Base-by-base conservation (phyloP, 208 protist species). In the Phytomonas francai region DNA sequence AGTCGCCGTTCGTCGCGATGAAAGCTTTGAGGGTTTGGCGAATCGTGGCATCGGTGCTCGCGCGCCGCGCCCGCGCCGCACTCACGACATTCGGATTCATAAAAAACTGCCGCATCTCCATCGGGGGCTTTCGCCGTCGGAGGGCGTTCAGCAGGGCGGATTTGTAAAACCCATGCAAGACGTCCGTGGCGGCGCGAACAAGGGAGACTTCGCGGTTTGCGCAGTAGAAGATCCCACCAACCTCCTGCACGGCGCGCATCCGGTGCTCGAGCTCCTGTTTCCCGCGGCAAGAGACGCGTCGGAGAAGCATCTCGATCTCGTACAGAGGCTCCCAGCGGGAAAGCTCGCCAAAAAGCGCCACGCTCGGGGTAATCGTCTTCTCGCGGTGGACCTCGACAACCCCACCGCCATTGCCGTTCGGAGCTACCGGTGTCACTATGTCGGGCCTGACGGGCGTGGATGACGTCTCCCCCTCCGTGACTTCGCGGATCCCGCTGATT, bases 171-270 rank as follows among this genome's bases (percentile, higher is more conserved):
- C 86, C 86, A 73, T 94, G 89, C 33, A 94, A 68, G 31, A 94
- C 70, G 72, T 94, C 89, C 3, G 89, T 91, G 22, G 89, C 89
- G 27, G 87, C 89, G 2, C 89, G 81, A 9, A 76, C 82, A 25
- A 94, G 65, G 0, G 78, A 87, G 19, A 83, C 72, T 61, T 94
- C 85, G 3, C 89, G 86, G 59, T 89, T 94, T 3, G 77, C 82
- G 56, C 83, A 89, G 73, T 88, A 94, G 68, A 85, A 90, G 3
- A 94, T 76, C 0, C 86, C 85, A n/a, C 89, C 89, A 49, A 92
- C 79, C 1, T 77, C 69, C 56, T 81, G 77, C 60, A 92, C 67
- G 1, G 84, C 85, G 29, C 77, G 65, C 31, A 94, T 77, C 16
- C 89, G 89, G 31, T 85, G 79, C 67, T 80, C 74, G 7, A 94